Base-by-base conservation (phyloP, 495 filamentous ascomycete genomes). In the Penicillium crystallinum region DNA sequence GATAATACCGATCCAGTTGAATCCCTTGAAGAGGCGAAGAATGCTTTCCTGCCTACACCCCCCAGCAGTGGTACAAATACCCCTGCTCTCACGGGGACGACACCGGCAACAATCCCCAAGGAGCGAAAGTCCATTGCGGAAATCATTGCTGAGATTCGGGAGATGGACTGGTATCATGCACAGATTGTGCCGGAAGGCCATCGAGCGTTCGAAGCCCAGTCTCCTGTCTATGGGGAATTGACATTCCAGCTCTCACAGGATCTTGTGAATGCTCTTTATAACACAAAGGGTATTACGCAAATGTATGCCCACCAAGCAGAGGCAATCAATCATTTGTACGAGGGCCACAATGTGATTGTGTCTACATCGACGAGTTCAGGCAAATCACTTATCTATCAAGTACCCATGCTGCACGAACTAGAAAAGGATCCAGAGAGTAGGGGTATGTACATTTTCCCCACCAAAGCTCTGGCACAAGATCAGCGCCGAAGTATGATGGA, bases 401-500 rank as follows among this genome's bases (percentile, higher is more conserved):
- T 99, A 17, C 93, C 93, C 0, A 91, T 97, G 55, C 72, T 99
- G 22, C 85, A 96, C 63, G 88, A 86, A 23, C 76, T 99, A 10
- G 92, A 97, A 67, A 74, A 80, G 37, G 88, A 97, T 56, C 66
- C 61, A 4, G 76, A 85, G 40, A 86, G 89, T 37, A 75, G 91
- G 57, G 92, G 93, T 9, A 90, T 99, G 85, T 97, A 96, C 63
- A 96, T 99, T 19, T 99, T 98, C 54, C 93, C 93, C 1, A 99
- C 93, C 3, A 99, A 99, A 71, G 93, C 93, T 10, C 75, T 99
- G 12, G 93, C 93, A 3, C 93, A 99, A 66, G 93, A 97, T 70
- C 93, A 99, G 68, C 82, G 83, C 61, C 79, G 93, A 52, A 95
- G 91, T 59, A 76, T 97, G 66, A 85, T 87, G 59, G 90, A 96